phyloP scores from a whole-genome alignment of 1,284 basidiomycete genomes.

The Nidula niveotomentosa region DNA sequence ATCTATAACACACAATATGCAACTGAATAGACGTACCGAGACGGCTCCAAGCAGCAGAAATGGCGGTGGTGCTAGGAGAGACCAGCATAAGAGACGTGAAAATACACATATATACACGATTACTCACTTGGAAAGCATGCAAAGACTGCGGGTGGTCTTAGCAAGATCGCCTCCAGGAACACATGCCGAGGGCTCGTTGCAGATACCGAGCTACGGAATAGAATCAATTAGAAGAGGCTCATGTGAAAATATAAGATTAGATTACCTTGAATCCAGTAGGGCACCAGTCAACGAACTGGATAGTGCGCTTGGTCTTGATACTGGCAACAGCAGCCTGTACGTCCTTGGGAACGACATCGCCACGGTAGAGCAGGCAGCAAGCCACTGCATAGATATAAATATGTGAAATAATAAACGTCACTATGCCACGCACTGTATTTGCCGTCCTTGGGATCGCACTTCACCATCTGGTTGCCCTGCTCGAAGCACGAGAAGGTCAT shows the following conservation, averaged over 20 bases:
- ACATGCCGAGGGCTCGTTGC: conserved; percentile 91
- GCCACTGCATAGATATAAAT: conserved; percentile 58
- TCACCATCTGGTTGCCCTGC: conserved; percentile 98
- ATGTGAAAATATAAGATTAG: not conserved
- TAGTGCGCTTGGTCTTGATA: conserved; percentile 97
- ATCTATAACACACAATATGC: not conserved
- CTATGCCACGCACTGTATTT: conserved; percentile 99
- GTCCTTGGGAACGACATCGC: conserved; percentile 98
- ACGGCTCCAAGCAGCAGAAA: conserved; percentile 92
- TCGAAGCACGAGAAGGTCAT: conserved; percentile 99
- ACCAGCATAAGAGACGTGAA: conserved; percentile 34
- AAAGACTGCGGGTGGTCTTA: conserved; percentile 91
- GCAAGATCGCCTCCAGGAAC: conserved; percentile 96
- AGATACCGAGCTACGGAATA: conserved; percentile 74
- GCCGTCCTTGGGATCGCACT: conserved; percentile 93
- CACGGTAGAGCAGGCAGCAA: conserved; percentile 88
- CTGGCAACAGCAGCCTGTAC: conserved; percentile 90
- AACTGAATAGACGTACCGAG: conserved; percentile 75
- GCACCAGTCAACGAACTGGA: conserved; percentile 99
- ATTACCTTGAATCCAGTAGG: conserved; percentile 86
- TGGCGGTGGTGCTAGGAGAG: conserved; percentile 92
- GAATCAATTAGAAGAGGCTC: not conserved
- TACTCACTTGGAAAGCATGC: conserved; percentile 79
- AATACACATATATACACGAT: too few relatives aligned
- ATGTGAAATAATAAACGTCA: conserved; percentile 62